Base-by-base conservation (phyloP, 2,329 filamentous ascomycete species). In the Cercospora nicotianae region DNA sequence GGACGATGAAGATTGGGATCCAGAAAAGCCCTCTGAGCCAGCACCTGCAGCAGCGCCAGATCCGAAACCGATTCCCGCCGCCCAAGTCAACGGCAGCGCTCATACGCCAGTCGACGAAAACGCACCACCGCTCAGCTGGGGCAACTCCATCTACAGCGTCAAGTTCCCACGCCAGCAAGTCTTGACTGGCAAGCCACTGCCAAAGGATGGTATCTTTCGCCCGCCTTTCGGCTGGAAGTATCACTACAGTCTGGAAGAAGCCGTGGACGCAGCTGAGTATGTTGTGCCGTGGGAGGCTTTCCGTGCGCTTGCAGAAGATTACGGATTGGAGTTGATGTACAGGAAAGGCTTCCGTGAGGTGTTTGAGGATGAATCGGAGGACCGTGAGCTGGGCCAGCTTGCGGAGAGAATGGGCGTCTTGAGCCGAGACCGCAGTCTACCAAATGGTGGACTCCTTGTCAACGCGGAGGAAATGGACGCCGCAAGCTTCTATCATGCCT, bases 241-340 rank as follows among this genome's bases (percentile, higher is more conserved):
- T 82, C 96, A 89, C 77, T 99, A 97, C 83, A 96, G 93, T 79
- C 88, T 99, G 66, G 90, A 95, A 75, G 95, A 99, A 81, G 95
- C 95, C 0, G 95, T 99, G 20, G 94, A 98, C 79, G 92, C 97
- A 7, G 94, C 95, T 2, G 95, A 99, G 82, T 99, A 97, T 78
- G 94, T 99, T 1, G 95, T 99, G 1, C 95, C 95, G 0, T 99
- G 95, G 94, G 94, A 97, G 79, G 94, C 93, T 0, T 98, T 99
- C 83, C 92, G 95, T 81, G 94, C 93, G 75, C 83, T 98, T 75
- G 95, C 95, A 18, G 94, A 97, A 78, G 94, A 98, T 77, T 99
- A 94, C 84, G 97, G 97, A 75, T 87, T 99, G 6, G 95, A 99
- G 79, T 82, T 98, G 74, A 91, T 97, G 80, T 99, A 97, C 77